phyloP scores from a whole-genome alignment of 768 basidiomycete genomes.

The Phaeotremella fagi region DNA sequence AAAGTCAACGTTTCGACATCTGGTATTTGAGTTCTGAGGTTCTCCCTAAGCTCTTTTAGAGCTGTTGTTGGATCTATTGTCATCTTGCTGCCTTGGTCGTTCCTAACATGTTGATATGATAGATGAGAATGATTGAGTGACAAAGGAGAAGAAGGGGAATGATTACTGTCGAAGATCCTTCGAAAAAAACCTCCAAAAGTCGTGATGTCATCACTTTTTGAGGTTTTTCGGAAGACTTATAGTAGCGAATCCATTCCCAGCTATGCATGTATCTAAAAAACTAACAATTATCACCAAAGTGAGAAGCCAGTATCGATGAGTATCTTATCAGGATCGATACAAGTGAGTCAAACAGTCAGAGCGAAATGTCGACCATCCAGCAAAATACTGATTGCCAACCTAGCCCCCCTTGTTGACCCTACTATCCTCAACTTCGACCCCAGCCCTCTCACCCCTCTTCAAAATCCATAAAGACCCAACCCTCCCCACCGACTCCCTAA shows the following conservation, averaged over 20 bases:
- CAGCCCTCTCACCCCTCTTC: slow-evolving; percentile 38
- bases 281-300: not conserved
- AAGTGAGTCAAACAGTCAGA: slow-evolving; percentile 1
- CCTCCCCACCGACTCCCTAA: slow-evolving; percentile 12
- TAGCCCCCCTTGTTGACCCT: slow-evolving; percentile 40
- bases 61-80: slow-evolving; percentile 6
- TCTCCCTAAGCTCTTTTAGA: slow-evolving; percentile 11
- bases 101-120: not conserved
- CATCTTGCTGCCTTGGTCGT: not conserved
- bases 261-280: no score
- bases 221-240: not conserved
- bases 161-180: not conserved
- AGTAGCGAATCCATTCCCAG: not conserved
- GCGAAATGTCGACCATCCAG: no score
- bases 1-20: slow-evolving; percentile 16
- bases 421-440: slow-evolving; percentile 36
- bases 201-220: slow-evolving; percentile 5
- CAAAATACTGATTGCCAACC: not conserved
- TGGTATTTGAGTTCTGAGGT: slow-evolving; percentile 8
- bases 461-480: slow-evolving; percentile 10
- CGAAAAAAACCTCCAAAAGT: slow-evolving; percentile 7
- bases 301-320: not conserved
- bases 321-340: slow-evolving; percentile 6
- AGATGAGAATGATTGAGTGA: not conserved
- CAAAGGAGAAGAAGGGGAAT: slow-evolving; percentile 11